phyloP scores from a whole-genome alignment of 2,329 filamentous ascomycete species.

The Hymenoscyphus linearis region DNA sequence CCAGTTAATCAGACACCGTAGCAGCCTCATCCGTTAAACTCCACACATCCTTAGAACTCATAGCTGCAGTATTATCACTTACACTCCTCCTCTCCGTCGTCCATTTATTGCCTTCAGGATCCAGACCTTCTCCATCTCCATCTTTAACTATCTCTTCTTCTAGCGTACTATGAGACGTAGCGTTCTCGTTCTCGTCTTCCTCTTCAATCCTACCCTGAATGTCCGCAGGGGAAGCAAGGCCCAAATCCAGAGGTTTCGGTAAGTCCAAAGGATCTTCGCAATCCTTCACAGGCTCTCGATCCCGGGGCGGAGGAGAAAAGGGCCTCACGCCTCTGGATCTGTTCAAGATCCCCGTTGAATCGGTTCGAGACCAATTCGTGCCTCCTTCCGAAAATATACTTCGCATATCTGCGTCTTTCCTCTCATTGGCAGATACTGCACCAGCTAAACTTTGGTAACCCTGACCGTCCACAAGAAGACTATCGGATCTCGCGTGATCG shows the following conservation, averaged over 20 bases:
- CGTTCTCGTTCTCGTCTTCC: constrained; percentile 7
- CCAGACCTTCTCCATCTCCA: constrained; percentile 8
- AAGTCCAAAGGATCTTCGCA: constrained; percentile 9
- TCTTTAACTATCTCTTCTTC: not conserved
- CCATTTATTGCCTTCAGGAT: constrained; percentile 1
- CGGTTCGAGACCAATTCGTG: constrained; percentile 4
- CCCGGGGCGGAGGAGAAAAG: constrained; percentile 51
- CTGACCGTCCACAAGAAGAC: constrained; percentile 47
- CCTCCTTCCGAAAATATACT: constrained; percentile 47
- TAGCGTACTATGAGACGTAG: constrained; percentile 1
- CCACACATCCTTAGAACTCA: constrained; percentile 21
- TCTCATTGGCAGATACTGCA: constrained; percentile 33
- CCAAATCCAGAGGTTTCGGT: constrained; percentile 5
- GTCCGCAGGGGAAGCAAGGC: constrained; percentile 17
- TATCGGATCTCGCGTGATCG: constrained; percentile 40
- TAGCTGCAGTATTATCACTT: constrained; percentile 5
- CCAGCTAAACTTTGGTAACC: constrained; percentile 54
- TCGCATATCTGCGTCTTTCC: constrained; percentile 36
- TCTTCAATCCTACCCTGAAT: constrained; percentile 13
- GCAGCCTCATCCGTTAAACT: constrained; percentile 28
- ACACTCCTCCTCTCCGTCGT: not conserved
- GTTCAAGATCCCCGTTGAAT: constrained; percentile 37
- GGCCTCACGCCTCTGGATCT: constrained; percentile 49
- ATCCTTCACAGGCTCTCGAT: constrained; percentile 9
- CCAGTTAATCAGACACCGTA: constrained; percentile 16